A percentile compares a stretch with the other conserved stretches of the same genome.
Evolutionary conservation across 1,284 basidiomycete species (phyloP).

Genomic region (Afroboletus lepidellus): DNA sequence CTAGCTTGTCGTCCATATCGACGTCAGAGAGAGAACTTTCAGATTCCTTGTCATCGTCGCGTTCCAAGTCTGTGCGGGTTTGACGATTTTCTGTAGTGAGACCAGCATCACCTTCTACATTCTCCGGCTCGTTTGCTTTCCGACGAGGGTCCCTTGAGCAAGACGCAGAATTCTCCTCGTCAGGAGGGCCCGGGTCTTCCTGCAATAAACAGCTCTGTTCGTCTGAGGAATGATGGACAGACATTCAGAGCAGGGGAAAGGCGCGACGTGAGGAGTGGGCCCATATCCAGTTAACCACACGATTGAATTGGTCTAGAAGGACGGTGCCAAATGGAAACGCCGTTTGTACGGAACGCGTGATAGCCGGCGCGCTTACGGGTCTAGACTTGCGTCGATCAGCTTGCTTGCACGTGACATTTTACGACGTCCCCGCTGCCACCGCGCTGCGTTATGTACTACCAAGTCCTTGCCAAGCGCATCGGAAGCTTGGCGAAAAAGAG

Average conservation of each 20-base stretch:
- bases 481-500: too few species aligned
- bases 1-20: constrained; percentile 1
- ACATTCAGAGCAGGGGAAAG: neutral
- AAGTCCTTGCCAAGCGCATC: too few species aligned
- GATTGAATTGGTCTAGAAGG: neutral
- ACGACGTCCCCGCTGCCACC: too few species aligned
- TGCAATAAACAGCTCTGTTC: neutral
- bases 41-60: constrained; percentile 7
- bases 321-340: neutral
- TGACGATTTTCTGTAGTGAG: neutral
- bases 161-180: constrained; percentile 17
- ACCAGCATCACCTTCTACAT: neutral
- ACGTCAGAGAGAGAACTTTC: neutral
- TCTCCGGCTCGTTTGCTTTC: neutral
- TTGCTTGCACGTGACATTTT: too few species aligned
- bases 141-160: too few species aligned
- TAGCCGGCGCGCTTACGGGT: neutral
- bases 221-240: neutral
- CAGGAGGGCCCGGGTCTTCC: constrained; percentile 12
- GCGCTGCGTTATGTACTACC: too few species aligned
- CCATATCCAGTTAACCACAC: neutral
- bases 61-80: constrained; percentile 2
- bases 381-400: neutral
- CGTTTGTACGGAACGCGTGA: neutral
- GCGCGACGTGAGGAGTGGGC: neutral